phyloP scores from a whole-genome alignment of 2,329 filamentous ascomycete species.

The Apiospora hydei region DNA sequence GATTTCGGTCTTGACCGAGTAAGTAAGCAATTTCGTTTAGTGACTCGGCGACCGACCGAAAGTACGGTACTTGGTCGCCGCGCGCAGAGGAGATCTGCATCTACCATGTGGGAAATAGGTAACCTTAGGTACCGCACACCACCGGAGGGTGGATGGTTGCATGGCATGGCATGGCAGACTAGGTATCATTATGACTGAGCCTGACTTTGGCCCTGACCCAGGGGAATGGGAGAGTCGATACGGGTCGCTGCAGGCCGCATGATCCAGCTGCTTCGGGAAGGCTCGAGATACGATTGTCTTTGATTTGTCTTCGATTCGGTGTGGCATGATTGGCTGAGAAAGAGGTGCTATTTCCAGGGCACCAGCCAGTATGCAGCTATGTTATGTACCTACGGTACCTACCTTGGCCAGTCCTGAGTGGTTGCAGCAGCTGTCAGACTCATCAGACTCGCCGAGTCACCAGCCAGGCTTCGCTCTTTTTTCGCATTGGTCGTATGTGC shows the following conservation, averaged over 20 bases:
- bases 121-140: not conserved
- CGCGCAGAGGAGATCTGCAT: slow-evolving; percentile 3
- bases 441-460: slow-evolving; percentile 14
- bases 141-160: not conserved
- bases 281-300: slow-evolving; percentile 12
- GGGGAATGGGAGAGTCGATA: not conserved
- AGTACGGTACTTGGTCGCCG: slow-evolving; percentile 16
- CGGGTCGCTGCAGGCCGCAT: slow-evolving; percentile 13
- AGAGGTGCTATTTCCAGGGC: slow-evolving; percentile 13
- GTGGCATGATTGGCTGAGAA: slow-evolving; percentile 7
- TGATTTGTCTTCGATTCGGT: slow-evolving; percentile 10
- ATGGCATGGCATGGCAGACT: not conserved
- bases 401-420: not conserved
- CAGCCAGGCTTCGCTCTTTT: slow-evolving; percentile 11
- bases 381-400: too few relatives aligned
- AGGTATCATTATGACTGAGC: not conserved
- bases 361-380: not conserved
- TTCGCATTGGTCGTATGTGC: not conserved
- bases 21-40: slow-evolving; percentile 17
- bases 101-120: slow-evolving; percentile 1
- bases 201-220: not conserved
- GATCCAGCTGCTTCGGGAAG: slow-evolving; percentile 17
- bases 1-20: slow-evolving; percentile 18
- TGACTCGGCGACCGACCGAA: slow-evolving; percentile 6
- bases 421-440: not conserved